phyloP scores from a whole-genome alignment of 345 rosid genomes.

The Linum trigynum region DNA sequence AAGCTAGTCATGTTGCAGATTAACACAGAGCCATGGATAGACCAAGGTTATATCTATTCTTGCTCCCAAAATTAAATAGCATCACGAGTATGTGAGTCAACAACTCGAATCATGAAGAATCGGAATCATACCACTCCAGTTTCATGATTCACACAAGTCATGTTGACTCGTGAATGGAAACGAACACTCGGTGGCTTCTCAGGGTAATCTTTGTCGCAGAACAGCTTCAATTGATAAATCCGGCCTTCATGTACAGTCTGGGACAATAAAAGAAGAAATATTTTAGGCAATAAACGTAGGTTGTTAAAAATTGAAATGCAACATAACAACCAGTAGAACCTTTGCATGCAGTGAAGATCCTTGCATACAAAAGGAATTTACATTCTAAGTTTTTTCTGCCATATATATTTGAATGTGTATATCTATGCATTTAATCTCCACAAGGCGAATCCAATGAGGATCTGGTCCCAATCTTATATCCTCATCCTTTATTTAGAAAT shows the following conservation, averaged over 20 bases:
- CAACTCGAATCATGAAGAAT: neutral
- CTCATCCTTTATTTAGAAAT: too few relatives aligned
- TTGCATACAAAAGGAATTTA: neutral
- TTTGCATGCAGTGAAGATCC: neutral
- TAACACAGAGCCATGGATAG: too few relatives aligned
- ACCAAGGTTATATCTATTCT: too few relatives aligned
- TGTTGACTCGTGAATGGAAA: constrained; percentile 84
- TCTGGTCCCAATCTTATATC: too few relatives aligned
- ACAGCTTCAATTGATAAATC: constrained; percentile 93
- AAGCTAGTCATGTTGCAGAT: too few relatives aligned
- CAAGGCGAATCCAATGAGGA: neutral
- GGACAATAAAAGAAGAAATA: neutral
- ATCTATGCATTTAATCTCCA: neutral
- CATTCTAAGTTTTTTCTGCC: neutral
- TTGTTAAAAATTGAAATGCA: constrained; percentile 1
- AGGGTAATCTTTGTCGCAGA: constrained; percentile 95
- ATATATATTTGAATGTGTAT: neutral
- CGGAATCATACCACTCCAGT: constrained; percentile 66
- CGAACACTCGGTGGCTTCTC: constrained; percentile 95
- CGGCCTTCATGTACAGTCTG: constrained; percentile 97
- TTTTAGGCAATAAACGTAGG: too few relatives aligned
- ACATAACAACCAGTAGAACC: neutral
- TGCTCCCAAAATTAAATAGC: too few relatives aligned
- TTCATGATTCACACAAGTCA: constrained; percentile 93
- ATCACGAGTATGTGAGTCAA: too few relatives aligned